A percentile compares a stretch with the other conserved stretches of the same genome.
These are phyloP conservation scores for Rhizophora apiculata DNA, from an alignment of 345 rosid species.

Conservation along the genomic window DNA sequence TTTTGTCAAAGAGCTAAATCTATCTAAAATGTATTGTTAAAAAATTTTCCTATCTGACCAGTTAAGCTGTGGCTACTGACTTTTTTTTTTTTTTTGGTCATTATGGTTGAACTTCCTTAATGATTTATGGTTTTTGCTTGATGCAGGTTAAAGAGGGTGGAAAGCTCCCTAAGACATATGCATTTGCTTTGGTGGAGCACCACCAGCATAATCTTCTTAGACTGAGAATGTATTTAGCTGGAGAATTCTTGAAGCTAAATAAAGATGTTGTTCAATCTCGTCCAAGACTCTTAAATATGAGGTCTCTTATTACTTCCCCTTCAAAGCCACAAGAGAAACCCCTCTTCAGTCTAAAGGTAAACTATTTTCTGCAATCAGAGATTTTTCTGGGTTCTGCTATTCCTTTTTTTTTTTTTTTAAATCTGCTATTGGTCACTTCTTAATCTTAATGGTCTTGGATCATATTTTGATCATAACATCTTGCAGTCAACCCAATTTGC, in stretches of 20 bases:
- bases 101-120: conserved; percentile 11
- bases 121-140: conserved; percentile 4
- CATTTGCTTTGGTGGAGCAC: conserved; percentile 89
- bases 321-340: conserved; percentile 43
- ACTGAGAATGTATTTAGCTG: conserved; percentile 81
- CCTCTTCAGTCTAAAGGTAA: conserved; percentile 69
- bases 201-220: conserved; percentile 52
- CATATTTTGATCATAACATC: neutral
- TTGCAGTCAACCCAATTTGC: neutral
- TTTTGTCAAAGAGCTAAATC: too few species aligned
- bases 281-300: conserved; percentile 56
- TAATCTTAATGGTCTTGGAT: neutral
- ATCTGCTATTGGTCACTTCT: neutral
- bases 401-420: neutral
- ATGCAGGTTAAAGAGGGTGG: conserved; percentile 57
- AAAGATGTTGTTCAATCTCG: conserved; percentile 39
- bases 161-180: conserved; percentile 62
- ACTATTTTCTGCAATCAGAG: neutral
- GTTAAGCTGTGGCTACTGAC: neutral
- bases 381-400: neutral
- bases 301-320: conserved; percentile 52
- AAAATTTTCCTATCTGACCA: too few species aligned
- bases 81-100: neutral
- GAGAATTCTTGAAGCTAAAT: conserved; percentile 52
- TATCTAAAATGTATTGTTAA: too few species aligned